Percentiles rank a stretch among this genome's conserved stretches.
Conservation (phyloP, 148 eudicot species). For the Chenopodium suecicum region DNA sequence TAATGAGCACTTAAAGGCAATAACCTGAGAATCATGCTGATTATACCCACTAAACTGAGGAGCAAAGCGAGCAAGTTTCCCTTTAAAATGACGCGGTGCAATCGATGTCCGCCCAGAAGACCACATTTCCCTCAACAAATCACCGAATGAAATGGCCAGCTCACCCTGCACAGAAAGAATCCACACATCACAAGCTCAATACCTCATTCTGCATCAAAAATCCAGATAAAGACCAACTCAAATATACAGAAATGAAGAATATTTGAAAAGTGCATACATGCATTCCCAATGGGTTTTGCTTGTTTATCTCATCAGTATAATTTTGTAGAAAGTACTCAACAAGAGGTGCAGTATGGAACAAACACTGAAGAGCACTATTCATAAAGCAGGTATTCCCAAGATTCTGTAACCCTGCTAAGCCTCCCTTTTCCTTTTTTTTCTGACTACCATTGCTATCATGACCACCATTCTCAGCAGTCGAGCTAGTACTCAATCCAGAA, state of each 20-base stretch:
- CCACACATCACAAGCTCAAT: slow-evolving; percentile 16
- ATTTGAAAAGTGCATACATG: slow-evolving; percentile 48
- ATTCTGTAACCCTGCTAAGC: slow-evolving; percentile 91
- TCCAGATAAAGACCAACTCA: background rate
- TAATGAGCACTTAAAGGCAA: background rate
- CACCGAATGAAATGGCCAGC: slow-evolving; percentile 98
- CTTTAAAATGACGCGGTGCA: slow-evolving; percentile 90
- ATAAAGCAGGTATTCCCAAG: slow-evolving; percentile 98
- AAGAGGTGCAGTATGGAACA: slow-evolving; percentile 86
- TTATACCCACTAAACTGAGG: slow-evolving; percentile 99
- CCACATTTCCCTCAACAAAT: slow-evolving; percentile 85
- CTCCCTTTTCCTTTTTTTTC: slow-evolving; percentile 56
- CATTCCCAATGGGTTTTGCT: slow-evolving; percentile 88
- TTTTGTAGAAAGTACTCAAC: slow-evolving; percentile 80
- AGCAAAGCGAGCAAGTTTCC: slow-evolving; percentile 92
- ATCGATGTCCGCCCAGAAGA: slow-evolving; percentile 65
- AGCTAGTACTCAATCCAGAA: slow-evolving; percentile 42
- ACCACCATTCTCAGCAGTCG: slow-evolving; percentile 47
- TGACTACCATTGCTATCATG: slow-evolving; percentile 37
- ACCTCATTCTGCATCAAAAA: background rate
- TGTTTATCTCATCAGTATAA: slow-evolving; percentile 81
- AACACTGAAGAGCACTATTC: slow-evolving; percentile 96
- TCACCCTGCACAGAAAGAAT: slow-evolving; percentile 68
- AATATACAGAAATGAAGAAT: background rate
- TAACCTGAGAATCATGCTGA: slow-evolving; percentile 98